Conservation (phyloP, 1,139 yeast species). For the Yamadazyma buinensis region DNA sequence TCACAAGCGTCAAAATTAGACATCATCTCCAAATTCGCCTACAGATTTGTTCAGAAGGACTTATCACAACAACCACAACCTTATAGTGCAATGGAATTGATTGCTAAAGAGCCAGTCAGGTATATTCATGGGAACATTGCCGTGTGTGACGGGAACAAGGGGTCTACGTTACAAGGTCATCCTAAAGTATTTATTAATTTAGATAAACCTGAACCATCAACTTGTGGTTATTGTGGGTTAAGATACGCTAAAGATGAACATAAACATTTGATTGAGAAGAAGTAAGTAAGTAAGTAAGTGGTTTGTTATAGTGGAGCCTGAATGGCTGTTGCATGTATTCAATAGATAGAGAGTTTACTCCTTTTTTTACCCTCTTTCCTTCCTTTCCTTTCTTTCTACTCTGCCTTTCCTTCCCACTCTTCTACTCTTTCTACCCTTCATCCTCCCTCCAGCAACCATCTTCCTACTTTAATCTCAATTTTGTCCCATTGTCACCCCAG, state of each 20-base stretch:
- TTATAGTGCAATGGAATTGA: constrained; percentile 79
- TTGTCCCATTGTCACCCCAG: no score
- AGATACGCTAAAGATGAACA: constrained; percentile 56
- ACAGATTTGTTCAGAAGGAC: constrained; percentile 69
- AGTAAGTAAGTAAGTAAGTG: no score
- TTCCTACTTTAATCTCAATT: no score
- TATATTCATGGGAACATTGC: constrained; percentile 62
- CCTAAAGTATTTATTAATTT: constrained; percentile 81
- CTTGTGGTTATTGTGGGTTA: constrained; percentile 80
- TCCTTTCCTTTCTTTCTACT: no score
- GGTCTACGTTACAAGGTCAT: constrained; percentile 70
- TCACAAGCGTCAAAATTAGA: constrained; percentile 63
- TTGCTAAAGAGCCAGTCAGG: constrained; percentile 69
- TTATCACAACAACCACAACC: constrained; percentile 71
- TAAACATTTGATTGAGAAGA: constrained; percentile 35
- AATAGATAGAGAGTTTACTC: no score
- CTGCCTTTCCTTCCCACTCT: no score
- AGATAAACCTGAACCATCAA: constrained; percentile 67
- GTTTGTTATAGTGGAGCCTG: no score
- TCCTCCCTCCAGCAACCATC: no score
- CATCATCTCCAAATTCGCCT: constrained; percentile 53
- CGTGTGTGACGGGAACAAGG: constrained; percentile 82
- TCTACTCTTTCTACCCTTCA: no score
- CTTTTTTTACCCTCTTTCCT: no score
- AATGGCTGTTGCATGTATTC: no score